Evolutionary conservation across 495 filamentous ascomycete species (phyloP).

Genomic region (Pyrenopolyporus hunteri): DNA sequence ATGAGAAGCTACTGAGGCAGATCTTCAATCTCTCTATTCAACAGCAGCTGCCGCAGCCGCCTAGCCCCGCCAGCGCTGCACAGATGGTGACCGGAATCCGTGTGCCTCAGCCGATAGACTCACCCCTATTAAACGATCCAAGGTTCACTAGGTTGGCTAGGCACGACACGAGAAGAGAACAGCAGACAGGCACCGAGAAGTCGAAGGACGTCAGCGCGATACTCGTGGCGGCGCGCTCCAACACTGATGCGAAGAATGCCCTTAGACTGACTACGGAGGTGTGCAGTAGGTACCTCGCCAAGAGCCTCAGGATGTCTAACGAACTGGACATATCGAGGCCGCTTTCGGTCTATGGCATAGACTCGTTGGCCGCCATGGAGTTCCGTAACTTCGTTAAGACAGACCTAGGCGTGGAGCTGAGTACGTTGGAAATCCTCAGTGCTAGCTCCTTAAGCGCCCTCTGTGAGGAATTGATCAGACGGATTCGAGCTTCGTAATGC

Average conservation of each 20-base stretch:
- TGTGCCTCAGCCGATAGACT: slow-evolving; percentile 26
- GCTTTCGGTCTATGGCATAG: slow-evolving; percentile 55
- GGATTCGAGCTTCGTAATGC: too few relatives aligned
- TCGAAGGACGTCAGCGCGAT: neutral
- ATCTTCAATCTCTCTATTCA: slow-evolving; percentile 43
- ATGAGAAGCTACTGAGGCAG: slow-evolving; percentile 37
- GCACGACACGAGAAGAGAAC: neutral
- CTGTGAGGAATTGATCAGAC: too few relatives aligned
- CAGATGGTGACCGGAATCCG: slow-evolving; percentile 55
- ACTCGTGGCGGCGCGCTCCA: neutral
- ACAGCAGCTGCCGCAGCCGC: slow-evolving; percentile 32
- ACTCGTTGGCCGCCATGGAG: slow-evolving; percentile 57
- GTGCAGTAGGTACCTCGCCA: neutral
- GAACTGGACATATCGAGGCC: slow-evolving; percentile 51
- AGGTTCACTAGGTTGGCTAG: slow-evolving; percentile 21
- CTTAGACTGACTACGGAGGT: neutral
- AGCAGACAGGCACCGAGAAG: too few relatives aligned
- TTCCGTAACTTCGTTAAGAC: slow-evolving; percentile 52
- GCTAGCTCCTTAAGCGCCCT: too few relatives aligned
- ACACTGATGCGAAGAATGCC: neutral
- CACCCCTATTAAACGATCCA: slow-evolving; percentile 21
- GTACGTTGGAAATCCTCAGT: slow-evolving; percentile 57
- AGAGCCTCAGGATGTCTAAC: slow-evolving; percentile 40
- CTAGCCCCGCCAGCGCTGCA: slow-evolving; percentile 4
- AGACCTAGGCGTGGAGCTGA: slow-evolving; percentile 53